phyloP scores from a whole-genome alignment of 345 rosid species.

The Linum lewisii region DNA sequence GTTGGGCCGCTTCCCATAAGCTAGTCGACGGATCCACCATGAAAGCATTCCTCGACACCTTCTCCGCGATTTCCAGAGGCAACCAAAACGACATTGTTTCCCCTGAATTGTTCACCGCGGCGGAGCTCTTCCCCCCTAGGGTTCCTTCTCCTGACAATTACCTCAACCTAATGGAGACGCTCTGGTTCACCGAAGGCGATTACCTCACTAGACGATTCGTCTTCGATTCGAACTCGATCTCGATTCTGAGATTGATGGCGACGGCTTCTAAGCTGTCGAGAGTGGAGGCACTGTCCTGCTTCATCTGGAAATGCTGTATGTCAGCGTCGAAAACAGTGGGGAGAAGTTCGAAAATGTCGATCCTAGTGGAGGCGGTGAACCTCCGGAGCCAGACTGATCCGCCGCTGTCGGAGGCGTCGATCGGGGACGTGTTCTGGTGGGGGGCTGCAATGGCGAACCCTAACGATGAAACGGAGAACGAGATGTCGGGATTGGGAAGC shows the following conservation, averaged over 20 bases:
- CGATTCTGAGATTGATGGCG: background rate
- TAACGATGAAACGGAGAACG: background rate
- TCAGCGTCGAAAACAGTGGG: slow-evolving; percentile 7
- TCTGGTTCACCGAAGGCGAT: background rate
- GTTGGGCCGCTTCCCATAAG: background rate
- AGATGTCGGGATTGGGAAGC: background rate
- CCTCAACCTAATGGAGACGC: background rate
- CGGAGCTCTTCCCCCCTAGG: background rate
- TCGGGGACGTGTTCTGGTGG: slow-evolving; percentile 15
- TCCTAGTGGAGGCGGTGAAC: slow-evolving; percentile 18
- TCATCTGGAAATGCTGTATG: slow-evolving; percentile 17
- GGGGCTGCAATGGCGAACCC: slow-evolving; percentile 7
- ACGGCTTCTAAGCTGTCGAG: background rate
- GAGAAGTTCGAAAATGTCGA: slow-evolving; percentile 1
- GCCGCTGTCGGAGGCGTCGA: slow-evolving; percentile 10
- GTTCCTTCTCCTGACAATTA: background rate
- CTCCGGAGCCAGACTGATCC: slow-evolving; percentile 16
- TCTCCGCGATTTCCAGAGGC: background rate
- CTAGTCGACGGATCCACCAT: background rate
- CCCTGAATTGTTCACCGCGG: background rate
- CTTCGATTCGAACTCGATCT: background rate
- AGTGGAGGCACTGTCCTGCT: background rate
- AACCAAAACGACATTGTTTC: background rate
- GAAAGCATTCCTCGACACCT: background rate
- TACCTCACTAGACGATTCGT: background rate